phyloP scores from a whole-genome alignment of 495 filamentous ascomycete genomes.

The Xeromyces bisporus region DNA sequence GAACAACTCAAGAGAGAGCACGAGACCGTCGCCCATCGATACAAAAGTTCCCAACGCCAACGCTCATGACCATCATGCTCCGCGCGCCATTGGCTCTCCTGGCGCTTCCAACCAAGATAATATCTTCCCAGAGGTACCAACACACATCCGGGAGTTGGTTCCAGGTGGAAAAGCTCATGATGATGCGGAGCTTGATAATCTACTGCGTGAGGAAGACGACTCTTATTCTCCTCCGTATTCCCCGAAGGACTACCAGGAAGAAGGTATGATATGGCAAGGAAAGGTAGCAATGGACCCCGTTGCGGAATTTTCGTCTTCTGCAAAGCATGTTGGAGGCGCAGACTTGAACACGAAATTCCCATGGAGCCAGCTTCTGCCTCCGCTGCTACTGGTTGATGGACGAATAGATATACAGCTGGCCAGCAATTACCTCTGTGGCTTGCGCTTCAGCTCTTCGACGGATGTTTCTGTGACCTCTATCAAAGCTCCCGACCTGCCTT shows the following conservation, averaged over 20 bases:
- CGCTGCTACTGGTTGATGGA: conserved; percentile 57
- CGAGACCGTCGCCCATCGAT: conserved; percentile 31
- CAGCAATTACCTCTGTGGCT: conserved; percentile 71
- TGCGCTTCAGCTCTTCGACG: conserved; percentile 53
- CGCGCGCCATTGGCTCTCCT: conserved; percentile 15
- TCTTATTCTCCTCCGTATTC: conserved; percentile 76
- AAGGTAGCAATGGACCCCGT: conserved; percentile 59
- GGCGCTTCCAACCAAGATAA: conserved; percentile 21
- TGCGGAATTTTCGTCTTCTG: conserved; percentile 54
- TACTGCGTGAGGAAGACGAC: conserved; percentile 73
- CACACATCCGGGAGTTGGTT: conserved; percentile 26
- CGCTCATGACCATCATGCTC: conserved; percentile 10
- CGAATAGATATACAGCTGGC: conserved; percentile 67
- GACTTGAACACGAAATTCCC: conserved; percentile 41
- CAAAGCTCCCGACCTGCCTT: conserved; percentile 34
- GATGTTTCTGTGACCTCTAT: conserved; percentile 59
- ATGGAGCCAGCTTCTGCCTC: conserved; percentile 56
- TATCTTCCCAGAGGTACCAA: conserved; percentile 27
- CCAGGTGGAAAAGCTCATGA: conserved; percentile 33
- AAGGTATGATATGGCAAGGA: conserved; percentile 62
- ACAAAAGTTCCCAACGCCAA: conserved; percentile 16
- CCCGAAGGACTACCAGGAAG: conserved; percentile 51
- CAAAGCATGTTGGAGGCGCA: conserved; percentile 68
- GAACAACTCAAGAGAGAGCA: conserved; percentile 8
- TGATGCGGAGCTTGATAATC: conserved; percentile 79